These are phyloP conservation scores for Fusarium sp. DNA, from an alignment of 2,329 filamentous ascomycete genomes.

Conservation along the genomic window DNA sequence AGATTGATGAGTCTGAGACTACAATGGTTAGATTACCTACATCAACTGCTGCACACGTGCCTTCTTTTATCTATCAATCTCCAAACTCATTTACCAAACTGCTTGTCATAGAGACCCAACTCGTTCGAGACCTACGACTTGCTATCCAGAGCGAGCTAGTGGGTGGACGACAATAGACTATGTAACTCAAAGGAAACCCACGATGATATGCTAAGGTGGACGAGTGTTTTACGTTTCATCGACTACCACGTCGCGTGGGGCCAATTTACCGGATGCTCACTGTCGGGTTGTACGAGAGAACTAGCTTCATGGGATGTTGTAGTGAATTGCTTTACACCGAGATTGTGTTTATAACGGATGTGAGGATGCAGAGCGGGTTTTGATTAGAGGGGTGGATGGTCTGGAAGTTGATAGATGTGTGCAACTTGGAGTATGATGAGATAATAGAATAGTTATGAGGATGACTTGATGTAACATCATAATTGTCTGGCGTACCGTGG, in stretches of 20 bases:
- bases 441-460: neutral
- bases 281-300: neutral
- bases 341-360: neutral
- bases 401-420: neutral
- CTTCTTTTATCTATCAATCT: neutral
- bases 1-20: neutral
- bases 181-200: neutral
- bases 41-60: neutral
- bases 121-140: neutral
- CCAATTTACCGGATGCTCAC: neutral
- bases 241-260: neutral
- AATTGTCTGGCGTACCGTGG: neutral
- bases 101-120: neutral
- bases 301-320: neutral
- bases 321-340: neutral
- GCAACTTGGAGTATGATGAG: neutral
- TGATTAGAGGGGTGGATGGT: neutral
- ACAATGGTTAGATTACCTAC: neutral
- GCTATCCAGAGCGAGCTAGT: neutral
- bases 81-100: neutral
- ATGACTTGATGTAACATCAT: neutral
- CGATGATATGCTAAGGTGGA: neutral
- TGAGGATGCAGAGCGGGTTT: neutral
- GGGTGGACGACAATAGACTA: neutral
- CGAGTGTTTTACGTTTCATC: neutral